These are phyloP conservation scores for Pythium dissimile DNA, from an alignment of 352 stramenopile genomes.

Conservation along the genomic window DNA sequence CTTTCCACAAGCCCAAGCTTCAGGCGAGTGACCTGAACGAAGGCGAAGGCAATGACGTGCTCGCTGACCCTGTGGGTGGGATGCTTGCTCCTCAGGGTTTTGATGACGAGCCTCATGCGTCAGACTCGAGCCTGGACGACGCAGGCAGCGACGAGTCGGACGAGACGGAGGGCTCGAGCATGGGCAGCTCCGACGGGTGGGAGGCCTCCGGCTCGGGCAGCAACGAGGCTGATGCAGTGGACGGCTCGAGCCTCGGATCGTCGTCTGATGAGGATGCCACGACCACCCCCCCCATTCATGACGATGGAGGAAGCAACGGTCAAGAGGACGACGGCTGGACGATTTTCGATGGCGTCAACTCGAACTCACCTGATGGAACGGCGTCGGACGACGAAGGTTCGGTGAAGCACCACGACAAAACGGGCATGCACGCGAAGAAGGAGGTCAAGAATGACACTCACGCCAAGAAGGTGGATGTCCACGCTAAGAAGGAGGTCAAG, in stretches of 20 bases:
- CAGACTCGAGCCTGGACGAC: constrained; percentile 1
- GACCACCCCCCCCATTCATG: no score
- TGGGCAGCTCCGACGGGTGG: background rate
- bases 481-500: no score
- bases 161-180: background rate
- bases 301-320: background rate
- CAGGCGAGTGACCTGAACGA: constrained; percentile 1
- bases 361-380: no score
- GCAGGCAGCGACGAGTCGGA: background rate
- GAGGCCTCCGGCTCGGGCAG: constrained; percentile 1
- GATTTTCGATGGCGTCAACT: no score
- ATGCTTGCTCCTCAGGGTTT: background rate
- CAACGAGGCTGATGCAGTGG: background rate
- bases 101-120: no score
- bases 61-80: background rate
- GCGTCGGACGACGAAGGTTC: no score
- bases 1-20: background rate
- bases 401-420: no score
- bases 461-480: no score
- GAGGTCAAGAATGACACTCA: no score
- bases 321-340: no score
- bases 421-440: no score
- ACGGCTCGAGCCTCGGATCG: background rate
- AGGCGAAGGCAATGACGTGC: background rate
- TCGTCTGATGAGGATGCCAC: no score